Evolutionary conservation across 2,329 filamentous ascomycete genomes (phyloP).

Genomic region (Metarhizium guizhouense): DNA sequence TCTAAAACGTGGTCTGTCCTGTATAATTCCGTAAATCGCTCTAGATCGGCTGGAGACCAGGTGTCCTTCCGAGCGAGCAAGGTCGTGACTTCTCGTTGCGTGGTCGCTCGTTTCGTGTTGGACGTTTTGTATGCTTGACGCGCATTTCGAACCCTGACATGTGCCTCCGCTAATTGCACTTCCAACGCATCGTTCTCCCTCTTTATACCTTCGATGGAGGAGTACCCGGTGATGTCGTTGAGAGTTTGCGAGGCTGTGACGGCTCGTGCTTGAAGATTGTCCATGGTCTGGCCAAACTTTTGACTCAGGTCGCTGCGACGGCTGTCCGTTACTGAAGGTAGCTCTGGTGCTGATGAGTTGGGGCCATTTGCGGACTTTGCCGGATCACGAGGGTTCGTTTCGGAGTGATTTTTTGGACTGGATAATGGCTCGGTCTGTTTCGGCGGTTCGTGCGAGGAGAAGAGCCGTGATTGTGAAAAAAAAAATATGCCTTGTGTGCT

Average conservation of each 20-base stretch:
- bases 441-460: slow-evolving; percentile 18
- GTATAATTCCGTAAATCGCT: slow-evolving; percentile 90
- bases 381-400: neutral
- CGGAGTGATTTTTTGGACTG: neutral
- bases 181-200: slow-evolving; percentile 64
- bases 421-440: slow-evolving; percentile 5
- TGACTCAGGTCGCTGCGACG: slow-evolving; percentile 24
- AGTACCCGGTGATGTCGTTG: slow-evolving; percentile 92
- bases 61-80: slow-evolving; percentile 88
- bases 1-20: slow-evolving; percentile 90
- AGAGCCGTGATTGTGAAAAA: slow-evolving; percentile 12
- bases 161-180: slow-evolving; percentile 45
- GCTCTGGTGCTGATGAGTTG: slow-evolving; percentile 9
- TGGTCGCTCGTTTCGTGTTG: slow-evolving; percentile 72
- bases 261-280: slow-evolving; percentile 76
- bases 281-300: slow-evolving; percentile 55
- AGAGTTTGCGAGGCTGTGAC: slow-evolving; percentile 79
- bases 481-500: neutral
- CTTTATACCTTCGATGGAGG: slow-evolving; percentile 80
- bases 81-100: slow-evolving; percentile 91
- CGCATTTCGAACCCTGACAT: slow-evolving; percentile 58
- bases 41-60: slow-evolving; percentile 79
- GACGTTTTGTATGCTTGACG: slow-evolving; percentile 75
- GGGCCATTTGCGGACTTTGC: slow-evolving; percentile 3
- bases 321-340: slow-evolving; percentile 24